Evolutionary conservation across 2,329 filamentous ascomycete species (phyloP).

Genomic region (Dothistroma pini): DNA sequence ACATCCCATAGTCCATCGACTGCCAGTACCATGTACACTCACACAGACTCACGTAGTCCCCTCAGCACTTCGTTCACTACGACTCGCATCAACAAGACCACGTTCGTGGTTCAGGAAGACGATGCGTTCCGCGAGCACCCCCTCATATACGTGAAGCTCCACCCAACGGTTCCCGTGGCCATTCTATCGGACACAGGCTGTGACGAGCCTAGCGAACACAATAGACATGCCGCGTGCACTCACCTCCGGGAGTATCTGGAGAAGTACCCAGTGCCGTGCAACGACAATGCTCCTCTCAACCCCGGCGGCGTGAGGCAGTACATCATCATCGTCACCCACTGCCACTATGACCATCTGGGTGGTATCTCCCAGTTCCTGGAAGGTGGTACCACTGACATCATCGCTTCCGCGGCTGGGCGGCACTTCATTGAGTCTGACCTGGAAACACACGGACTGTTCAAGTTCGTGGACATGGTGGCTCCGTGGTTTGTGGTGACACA

Average conservation of each 20-base stretch:
- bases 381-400: conserved; percentile 27
- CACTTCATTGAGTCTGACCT: conserved; percentile 43
- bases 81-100: conserved; percentile 40
- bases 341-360: conserved; percentile 45
- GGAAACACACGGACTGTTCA: conserved; percentile 41
- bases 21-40: not conserved
- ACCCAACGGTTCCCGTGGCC: conserved; percentile 32
- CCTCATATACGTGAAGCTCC: conserved; percentile 47
- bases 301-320: conserved; percentile 34
- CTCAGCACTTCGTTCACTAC: conserved; percentile 35
- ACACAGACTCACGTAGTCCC: not conserved
- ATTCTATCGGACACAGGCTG: conserved; percentile 48
- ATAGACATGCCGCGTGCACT: conserved; percentile 26
- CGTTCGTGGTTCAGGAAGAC: conserved; percentile 45
- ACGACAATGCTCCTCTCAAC: conserved; percentile 39
- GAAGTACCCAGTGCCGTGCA: conserved; percentile 37
- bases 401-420: conserved; percentile 37
- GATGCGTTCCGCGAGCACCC: conserved; percentile 45
- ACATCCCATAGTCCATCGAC: not conserved
- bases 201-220: conserved; percentile 35
- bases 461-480: conserved; percentile 35
- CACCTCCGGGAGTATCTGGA: conserved; percentile 44
- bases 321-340: conserved; percentile 45
- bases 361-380: conserved; percentile 38
- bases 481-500: conserved; percentile 42